Evolutionary conservation across 768 basidiomycete genomes (phyloP).

Genomic region (Mycena kentingensis): DNA sequence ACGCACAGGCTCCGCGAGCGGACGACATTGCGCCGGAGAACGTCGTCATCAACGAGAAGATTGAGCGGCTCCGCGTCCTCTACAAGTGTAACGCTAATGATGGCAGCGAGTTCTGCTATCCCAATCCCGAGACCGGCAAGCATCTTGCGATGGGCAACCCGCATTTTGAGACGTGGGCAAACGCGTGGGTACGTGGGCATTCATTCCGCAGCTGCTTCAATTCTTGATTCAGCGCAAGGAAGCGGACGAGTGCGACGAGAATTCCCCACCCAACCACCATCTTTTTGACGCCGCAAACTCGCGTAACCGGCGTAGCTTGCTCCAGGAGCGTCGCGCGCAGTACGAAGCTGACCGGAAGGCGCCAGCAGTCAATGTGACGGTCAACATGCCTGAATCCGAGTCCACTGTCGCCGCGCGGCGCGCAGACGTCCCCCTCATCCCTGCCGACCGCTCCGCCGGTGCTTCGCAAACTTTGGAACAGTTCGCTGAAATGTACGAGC

Average conservation of each 20-base stretch:
- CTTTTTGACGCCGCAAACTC: not conserved
- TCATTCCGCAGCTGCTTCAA: not conserved
- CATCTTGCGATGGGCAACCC: not conserved
- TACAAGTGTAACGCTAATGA: conserved; percentile 2
- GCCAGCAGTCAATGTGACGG: not conserved
- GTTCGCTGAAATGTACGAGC: not conserved
- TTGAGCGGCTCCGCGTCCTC: not conserved
- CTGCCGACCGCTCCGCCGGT: no score
- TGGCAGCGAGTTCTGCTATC: conserved; percentile 7
- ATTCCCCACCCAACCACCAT: not conserved
- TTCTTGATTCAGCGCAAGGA: not conserved
- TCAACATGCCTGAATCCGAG: not conserved
- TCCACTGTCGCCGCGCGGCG: no score
- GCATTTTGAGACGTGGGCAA: conserved; percentile 10
- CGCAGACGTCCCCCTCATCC: not conserved
- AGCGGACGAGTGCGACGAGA: not conserved
- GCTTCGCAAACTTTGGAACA: not conserved
- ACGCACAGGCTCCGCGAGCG: not conserved
- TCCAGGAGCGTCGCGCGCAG: not conserved
- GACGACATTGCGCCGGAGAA: conserved; percentile 5
- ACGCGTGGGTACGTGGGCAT: not conserved
- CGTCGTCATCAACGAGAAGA: conserved; percentile 3
- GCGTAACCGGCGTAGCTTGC: not conserved
- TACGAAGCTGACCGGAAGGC: not conserved
- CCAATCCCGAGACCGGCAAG: not conserved